Conservation (phyloP, 345 rosid species). For the Schrenkiella parvula region DNA sequence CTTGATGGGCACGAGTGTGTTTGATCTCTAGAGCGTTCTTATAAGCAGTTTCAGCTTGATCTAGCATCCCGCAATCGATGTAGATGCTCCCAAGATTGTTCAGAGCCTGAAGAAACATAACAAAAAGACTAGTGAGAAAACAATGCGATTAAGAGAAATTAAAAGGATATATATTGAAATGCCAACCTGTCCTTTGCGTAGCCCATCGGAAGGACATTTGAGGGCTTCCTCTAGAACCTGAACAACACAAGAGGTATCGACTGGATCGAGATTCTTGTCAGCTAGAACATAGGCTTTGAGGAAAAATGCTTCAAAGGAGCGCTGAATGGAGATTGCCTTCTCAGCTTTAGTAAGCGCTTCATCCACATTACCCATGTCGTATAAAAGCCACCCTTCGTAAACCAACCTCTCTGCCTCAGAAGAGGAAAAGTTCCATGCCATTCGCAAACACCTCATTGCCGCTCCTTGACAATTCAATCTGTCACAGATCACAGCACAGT, state of each 20-base stretch:
- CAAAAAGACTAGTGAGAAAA: neutral
- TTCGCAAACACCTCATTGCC: constrained; percentile 77
- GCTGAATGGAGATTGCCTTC: constrained; percentile 63
- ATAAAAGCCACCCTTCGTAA: constrained; percentile 95
- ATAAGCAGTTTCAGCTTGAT: constrained; percentile 73
- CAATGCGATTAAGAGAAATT: neutral
- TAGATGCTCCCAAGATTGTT: constrained; percentile 89
- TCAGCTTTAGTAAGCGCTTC: constrained; percentile 81
- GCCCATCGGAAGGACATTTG: constrained; percentile 91
- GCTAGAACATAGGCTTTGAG: constrained; percentile 87
- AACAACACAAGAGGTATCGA: constrained; percentile 56
- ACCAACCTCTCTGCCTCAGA: constrained; percentile 74
- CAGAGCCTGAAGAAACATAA: constrained; percentile 57
- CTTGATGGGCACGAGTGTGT: constrained; percentile 98
- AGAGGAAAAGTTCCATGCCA: constrained; percentile 59
- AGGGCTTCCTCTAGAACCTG: constrained; percentile 90
- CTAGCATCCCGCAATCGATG: constrained; percentile 69
- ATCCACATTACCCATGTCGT: constrained; percentile 70
- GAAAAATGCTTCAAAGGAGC: constrained; percentile 92
- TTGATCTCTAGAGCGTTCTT: constrained; percentile 74
- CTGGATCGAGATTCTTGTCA: constrained; percentile 60
- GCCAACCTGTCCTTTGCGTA: constrained; percentile 88
- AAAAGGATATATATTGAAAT: neutral
- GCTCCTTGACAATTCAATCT: constrained; percentile 92
- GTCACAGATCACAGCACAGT: constrained; percentile 20